Conservation (phyloP, 1,284 basidiomycete species). For the Cutaneotrichosporon sp. region DNA sequence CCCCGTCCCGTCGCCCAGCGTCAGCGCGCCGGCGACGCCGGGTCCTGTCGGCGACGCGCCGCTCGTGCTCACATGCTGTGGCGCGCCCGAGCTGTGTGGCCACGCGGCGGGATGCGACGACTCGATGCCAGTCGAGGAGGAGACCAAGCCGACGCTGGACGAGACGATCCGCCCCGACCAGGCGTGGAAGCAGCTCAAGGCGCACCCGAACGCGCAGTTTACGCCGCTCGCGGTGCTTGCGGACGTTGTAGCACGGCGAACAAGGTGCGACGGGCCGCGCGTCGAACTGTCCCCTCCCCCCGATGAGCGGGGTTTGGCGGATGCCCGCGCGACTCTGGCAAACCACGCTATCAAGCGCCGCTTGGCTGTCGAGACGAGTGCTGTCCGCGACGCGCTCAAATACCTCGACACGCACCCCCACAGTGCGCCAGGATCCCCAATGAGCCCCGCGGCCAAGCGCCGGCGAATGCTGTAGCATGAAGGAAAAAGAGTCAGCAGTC, state of each 20-base stretch:
- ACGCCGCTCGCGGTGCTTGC: conserved; percentile 76
- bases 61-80: conserved; percentile 44
- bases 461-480: conserved; percentile 1
- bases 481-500: not conserved
- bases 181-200: conserved; percentile 82
- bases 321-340: conserved; percentile 30
- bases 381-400: conserved; percentile 72
- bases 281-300: conserved; percentile 61
- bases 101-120: conserved; percentile 33
- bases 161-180: conserved; percentile 74
- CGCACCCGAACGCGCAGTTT: conserved; percentile 81
- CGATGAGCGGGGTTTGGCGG: conserved; percentile 54
- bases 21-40: conserved; percentile 1
- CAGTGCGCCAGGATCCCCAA: not conserved
- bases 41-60: conserved; percentile 26
- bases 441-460: conserved; percentile 12
- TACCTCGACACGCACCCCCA: conserved; percentile 60
- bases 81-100: conserved; percentile 44
- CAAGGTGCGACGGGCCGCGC: conserved; percentile 71
- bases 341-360: conserved; percentile 55
- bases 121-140: conserved; percentile 18
- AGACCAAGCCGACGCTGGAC: conserved; percentile 1
- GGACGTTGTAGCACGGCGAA: conserved; percentile 79
- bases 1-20: conserved; percentile 7
- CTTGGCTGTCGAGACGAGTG: conserved; percentile 71